Base-by-base conservation (phyloP, 2,329 filamentous ascomycete species). In the Trichophyton equinum region DNA sequence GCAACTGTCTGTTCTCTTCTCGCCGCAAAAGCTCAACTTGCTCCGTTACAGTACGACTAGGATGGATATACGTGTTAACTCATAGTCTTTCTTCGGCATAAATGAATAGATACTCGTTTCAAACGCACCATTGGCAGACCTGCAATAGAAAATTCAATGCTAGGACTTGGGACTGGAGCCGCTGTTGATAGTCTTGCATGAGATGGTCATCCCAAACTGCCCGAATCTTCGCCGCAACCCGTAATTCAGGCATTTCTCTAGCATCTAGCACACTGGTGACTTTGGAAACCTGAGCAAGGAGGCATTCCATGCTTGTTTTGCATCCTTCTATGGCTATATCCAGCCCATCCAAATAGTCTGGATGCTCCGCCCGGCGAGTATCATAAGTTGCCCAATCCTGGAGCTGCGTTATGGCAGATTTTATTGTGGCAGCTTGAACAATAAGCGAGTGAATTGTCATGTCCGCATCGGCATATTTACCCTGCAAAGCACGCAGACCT, bases 71-170 rank as follows among this genome's bases (percentile, higher is more conserved):
- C 8, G 15, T 55, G 51, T 55, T 30, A 55, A 15, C 38, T 47
- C 57, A 61, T 58, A 22, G 55, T 1, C 25, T 15, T n/a, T 11
- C 13, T 2, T 22, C 22, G 22, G 22, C 22, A 22, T 44, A n/a
- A 38, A 33, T 42, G 38, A 4, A 42, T 3, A 15, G 4, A 33
- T 13, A 53, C n/a, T 33, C 15, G 18, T 15, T 55, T 33, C 13
- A 36, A 15, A 65, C 64, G 22, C 59, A 75, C 73, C 73, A 74
- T 66, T 74, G 71, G 53, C 70, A 72, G 36, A 71, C 72, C 61
- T 75, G 72, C 22, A 75, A 64, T 57, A 76, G 64, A 22, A 75
- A 60, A 49, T 75, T 72, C 18, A 75, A 64, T 9, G 74, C 73
- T 42, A 68, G 64, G 4, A 75, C 69, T 59, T 75, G 74, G 20